A percentile compares a stretch with the other conserved stretches of the same genome.
phyloP scores from a whole-genome alignment of 139 green algal species.

The Mesotaenium endlicherianum region DNA sequence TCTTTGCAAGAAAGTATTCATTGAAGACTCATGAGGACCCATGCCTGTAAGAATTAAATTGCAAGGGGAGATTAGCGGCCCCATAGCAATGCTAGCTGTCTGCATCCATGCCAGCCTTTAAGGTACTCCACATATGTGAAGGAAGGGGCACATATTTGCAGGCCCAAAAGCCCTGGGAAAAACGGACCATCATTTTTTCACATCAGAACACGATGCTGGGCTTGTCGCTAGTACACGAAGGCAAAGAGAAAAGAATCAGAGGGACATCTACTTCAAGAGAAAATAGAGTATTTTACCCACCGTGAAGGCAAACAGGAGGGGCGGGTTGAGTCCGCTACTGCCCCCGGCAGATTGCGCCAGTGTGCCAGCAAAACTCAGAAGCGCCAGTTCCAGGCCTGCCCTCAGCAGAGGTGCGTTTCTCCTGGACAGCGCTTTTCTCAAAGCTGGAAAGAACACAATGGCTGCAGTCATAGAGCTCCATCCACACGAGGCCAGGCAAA shows the following conservation, averaged over 20 bases:
- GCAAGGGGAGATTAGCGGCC: too few relatives aligned
- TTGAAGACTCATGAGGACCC: background rate
- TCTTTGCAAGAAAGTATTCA: too few relatives aligned
- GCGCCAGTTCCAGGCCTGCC: background rate
- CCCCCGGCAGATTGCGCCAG: background rate
- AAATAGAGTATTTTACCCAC: conserved; percentile 4
- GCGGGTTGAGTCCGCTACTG: background rate
- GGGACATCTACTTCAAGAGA: background rate
- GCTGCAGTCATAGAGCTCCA: background rate
- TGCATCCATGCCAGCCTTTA: background rate
- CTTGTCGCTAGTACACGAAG: background rate
- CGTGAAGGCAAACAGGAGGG: conserved; percentile 6
- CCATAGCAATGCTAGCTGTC: too few relatives aligned
- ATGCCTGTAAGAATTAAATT: too few relatives aligned
- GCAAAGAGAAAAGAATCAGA: background rate
- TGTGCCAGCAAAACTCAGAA: background rate
- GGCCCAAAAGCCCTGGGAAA: background rate
- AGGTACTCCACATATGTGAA: background rate
- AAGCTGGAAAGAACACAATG: background rate
- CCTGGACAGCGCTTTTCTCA: background rate
- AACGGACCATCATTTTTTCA: too few relatives aligned
- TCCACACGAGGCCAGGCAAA: too few relatives aligned
- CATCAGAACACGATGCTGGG: background rate
- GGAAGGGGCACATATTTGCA: background rate
- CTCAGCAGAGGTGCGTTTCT: background rate